phyloP scores from a whole-genome alignment of 345 rosid species.

The Hypericum androsaemum region DNA sequence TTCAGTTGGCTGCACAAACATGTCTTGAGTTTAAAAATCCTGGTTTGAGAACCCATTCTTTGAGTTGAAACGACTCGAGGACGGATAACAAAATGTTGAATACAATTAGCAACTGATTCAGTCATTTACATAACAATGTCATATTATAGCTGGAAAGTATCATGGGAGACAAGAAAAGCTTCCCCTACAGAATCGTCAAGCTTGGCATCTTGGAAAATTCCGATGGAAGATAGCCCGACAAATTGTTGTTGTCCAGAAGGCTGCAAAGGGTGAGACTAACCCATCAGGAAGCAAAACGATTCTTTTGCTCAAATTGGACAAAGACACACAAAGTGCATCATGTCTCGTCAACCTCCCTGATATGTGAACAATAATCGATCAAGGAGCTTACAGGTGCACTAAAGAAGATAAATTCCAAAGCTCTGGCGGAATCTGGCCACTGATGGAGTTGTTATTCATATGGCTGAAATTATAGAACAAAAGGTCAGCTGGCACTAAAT shows the following conservation, averaged over 20 bases:
- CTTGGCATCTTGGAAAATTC: conserved; percentile 30
- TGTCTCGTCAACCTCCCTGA: background rate
- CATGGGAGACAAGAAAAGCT: background rate
- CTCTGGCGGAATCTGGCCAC: conserved; percentile 40
- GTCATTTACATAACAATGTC: too few species aligned
- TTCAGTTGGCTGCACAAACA: conserved; percentile 33
- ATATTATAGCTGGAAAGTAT: too few species aligned
- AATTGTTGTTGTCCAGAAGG: conserved; percentile 40
- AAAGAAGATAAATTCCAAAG: conserved; percentile 24
- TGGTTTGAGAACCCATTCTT: too few species aligned
- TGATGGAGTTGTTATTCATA: conserved; percentile 44
- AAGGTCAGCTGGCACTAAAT: background rate
- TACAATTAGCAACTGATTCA: too few species aligned
- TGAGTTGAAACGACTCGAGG: too few species aligned
- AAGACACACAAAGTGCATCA: background rate
- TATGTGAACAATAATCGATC: too few species aligned
- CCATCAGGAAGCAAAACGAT: background rate
- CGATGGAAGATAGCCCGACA: conserved; percentile 35
- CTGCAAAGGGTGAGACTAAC: conserved; percentile 16
- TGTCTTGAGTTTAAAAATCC: too few species aligned
- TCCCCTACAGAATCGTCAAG: conserved; percentile 28
- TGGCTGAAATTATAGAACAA: conserved; percentile 20
- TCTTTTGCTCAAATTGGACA: background rate
- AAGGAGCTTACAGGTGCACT: conserved; percentile 33
- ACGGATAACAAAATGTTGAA: too few species aligned